Conservation (phyloP, 2,329 filamentous ascomycete genomes). For the Geoglossum cookeanum region DNA sequence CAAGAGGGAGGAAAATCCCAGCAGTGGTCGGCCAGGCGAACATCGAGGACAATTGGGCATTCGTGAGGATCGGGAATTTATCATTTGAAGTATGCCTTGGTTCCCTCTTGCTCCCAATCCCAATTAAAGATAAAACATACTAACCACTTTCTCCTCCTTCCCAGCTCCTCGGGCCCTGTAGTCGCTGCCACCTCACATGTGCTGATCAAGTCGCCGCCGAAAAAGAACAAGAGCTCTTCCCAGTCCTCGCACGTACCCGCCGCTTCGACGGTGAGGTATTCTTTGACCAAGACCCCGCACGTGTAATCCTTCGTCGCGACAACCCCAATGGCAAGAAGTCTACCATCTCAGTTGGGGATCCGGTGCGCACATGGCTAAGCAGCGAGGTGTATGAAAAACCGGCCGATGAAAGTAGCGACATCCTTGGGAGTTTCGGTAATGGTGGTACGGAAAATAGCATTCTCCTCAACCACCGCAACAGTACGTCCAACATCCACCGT, state of each 20-base stretch:
- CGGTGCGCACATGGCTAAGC: neutral
- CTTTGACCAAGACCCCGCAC: slow-evolving; percentile 40
- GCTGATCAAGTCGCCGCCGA: slow-evolving; percentile 68
- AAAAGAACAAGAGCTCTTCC: slow-evolving; percentile 68
- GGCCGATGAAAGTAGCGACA: neutral
- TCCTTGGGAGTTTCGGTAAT: neutral
- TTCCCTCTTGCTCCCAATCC: neutral
- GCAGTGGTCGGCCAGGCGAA: slow-evolving; percentile 40
- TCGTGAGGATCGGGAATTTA: slow-evolving; percentile 45
- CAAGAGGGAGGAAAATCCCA: slow-evolving; percentile 16
- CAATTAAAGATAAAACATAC: neutral
- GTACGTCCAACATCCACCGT: too few species aligned
- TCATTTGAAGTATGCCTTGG: slow-evolving; percentile 23
- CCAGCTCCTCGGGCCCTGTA: slow-evolving; percentile 62
- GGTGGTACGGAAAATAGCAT: neutral
- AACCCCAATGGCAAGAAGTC: neutral
- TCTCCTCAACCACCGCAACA: neutral
- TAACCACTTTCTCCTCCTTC: neutral
- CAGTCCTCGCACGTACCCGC: slow-evolving; percentile 73
- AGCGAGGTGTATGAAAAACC: neutral
- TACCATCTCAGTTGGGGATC: neutral
- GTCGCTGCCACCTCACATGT: slow-evolving; percentile 92
- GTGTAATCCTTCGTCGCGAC: neutral
- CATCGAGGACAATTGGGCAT: slow-evolving; percentile 61
- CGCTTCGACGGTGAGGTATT: slow-evolving; percentile 68